phyloP scores from a whole-genome alignment of 2,329 filamentous ascomycete genomes.

The Ophiostoma australiae region DNA sequence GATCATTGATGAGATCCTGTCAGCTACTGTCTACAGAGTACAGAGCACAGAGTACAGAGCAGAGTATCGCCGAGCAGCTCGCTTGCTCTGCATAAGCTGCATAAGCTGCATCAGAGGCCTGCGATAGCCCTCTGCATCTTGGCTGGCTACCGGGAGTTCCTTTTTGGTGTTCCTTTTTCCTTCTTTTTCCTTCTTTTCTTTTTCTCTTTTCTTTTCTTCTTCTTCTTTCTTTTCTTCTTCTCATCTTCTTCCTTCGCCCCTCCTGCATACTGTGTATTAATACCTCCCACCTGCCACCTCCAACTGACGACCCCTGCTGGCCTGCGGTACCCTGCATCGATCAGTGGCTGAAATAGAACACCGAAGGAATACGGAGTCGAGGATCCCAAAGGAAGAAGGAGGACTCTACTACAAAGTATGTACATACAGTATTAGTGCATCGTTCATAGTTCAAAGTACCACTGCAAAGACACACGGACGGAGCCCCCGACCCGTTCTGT shows the following conservation, averaged over 20 bases:
- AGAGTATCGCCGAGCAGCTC: too few species aligned
- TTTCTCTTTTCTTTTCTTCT: background rate
- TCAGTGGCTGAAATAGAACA: background rate
- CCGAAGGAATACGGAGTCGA: background rate
- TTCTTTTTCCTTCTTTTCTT: background rate
- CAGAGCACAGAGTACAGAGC: too few species aligned
- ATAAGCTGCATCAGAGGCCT: background rate
- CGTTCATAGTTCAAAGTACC: too few species aligned
- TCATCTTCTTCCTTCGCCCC: background rate
- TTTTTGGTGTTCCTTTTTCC: background rate
- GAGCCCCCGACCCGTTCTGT: background rate
- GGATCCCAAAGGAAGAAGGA: background rate
- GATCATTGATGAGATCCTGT: too few species aligned
- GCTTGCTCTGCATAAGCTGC: background rate
- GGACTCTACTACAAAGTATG: too few species aligned
- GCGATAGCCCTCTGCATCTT: background rate
- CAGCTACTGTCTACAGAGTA: too few species aligned
- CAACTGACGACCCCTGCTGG: background rate
- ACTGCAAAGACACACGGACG: background rate
- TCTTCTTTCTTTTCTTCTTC: too few species aligned
- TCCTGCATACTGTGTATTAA: too few species aligned
- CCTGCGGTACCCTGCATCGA: slow-evolving; percentile 1
- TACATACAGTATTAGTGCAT: too few species aligned
- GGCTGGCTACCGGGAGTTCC: background rate
- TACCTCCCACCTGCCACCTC: too few species aligned